Evolutionary conservation across 768 basidiomycete species (phyloP), one percentile per base, ranked within the genome.

Genomic region (Tulasnella sp.): DNA sequence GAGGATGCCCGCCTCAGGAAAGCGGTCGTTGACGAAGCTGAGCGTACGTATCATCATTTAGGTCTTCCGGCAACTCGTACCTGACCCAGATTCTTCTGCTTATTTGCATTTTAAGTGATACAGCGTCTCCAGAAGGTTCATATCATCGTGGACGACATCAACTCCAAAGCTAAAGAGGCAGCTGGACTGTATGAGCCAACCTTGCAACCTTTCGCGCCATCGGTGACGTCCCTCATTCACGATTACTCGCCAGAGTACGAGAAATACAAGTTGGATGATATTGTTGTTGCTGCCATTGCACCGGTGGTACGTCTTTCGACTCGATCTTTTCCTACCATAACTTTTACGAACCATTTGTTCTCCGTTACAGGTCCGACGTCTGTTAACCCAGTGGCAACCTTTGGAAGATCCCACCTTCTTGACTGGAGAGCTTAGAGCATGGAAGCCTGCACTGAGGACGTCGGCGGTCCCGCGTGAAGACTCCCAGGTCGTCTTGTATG

Each of bases 261-360:
- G 29, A 86, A 84, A 76, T 93, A 96, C 82, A 86, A 88, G 20
- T 85, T 99, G 44, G 98, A 99, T 80, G 96, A 99, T 82, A 90
- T 99, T 32, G 90, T 97, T 5, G 93, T 99, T 3, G 96, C 92
- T 26, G 95, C 97, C 5, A 92, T 99, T 73, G 89, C 91, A 5
- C 98, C 97, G 1, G 84, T 89, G 18, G 90, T 91, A 80, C 81
- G 88, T 84, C 2, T 0, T 0, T 29, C 18, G 39, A 42, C 11
- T 32, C 5, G 40, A n/a, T n/a, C n/a, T 1, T 20, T 39, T 11
- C 3, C 5, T 67, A 2, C 61, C 2, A 5, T 1, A 67, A 0
- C 16, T 11, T 61, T 11, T 78, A 10, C 32, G 57, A 35, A 67
- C 16, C 75, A 77, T n/a, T n/a, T 79, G 57, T 51, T 37, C 1